Conservation (phyloP, 1,139 yeast genomes). For the Pichia sp. region DNA sequence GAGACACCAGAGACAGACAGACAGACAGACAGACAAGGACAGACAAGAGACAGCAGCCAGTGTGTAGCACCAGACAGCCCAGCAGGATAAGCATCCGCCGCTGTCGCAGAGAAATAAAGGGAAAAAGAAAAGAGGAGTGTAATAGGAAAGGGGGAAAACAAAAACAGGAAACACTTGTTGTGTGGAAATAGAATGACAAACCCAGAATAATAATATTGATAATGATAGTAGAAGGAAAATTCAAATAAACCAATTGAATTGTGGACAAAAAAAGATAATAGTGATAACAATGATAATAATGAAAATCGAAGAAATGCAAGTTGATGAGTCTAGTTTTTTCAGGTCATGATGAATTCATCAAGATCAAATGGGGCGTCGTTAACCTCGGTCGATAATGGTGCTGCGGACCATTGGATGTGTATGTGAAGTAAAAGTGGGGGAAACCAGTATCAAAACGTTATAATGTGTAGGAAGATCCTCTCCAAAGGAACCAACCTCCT, state of each 20-base stretch:
- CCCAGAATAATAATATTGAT: not conserved
- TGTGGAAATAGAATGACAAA: too few species aligned
- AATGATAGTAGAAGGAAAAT: too few species aligned
- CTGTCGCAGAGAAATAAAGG: slow-evolving; percentile 10
- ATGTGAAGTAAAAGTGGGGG: not conserved
- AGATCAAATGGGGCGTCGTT: slow-evolving; percentile 31
- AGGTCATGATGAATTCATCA: slow-evolving; percentile 28
- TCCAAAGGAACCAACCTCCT: slow-evolving; percentile 6
- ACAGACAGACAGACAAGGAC: too few species aligned
- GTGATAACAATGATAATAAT: not conserved
- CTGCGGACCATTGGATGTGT: slow-evolving; percentile 34
- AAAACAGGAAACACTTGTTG: too few species aligned
- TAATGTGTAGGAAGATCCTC: too few species aligned
- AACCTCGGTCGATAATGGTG: slow-evolving; percentile 35
- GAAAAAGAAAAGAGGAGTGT: slow-evolving; percentile 2
- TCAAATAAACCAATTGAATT: not conserved
- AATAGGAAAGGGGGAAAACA: not conserved
- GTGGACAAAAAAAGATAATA: not conserved
- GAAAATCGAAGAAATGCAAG: slow-evolving; percentile 6
- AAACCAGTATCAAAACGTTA: slow-evolving; percentile 4
- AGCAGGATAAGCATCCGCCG: slow-evolving; percentile 8
- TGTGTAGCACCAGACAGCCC: not conserved
- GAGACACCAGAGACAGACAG: too few species aligned
- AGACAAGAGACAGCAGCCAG: not conserved
- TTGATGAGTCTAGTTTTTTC: not conserved